phyloP scores from a whole-genome alignment of 768 basidiomycete species.

The Naganishia onofrii region DNA sequence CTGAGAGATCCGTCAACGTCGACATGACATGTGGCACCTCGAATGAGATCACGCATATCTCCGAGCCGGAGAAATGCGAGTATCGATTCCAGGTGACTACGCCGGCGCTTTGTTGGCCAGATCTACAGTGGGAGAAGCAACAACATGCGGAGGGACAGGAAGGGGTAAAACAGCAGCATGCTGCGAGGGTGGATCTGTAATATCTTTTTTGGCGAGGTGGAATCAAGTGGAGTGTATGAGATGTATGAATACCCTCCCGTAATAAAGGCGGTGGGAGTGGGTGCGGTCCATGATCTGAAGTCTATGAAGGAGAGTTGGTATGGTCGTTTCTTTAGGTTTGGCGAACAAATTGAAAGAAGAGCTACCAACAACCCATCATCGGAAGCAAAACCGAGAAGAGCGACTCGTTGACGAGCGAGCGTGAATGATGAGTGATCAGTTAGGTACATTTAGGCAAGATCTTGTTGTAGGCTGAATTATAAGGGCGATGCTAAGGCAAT shows the following conservation, averaged over 20 bases:
- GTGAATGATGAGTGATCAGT: not conserved
- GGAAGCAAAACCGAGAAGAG: not conserved
- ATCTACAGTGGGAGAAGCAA: constrained; percentile 4
- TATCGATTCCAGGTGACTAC: constrained; percentile 81
- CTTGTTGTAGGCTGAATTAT: no score
- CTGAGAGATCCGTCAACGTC: constrained; percentile 76
- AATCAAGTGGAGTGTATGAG: not conserved
- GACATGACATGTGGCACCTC: constrained; percentile 79
- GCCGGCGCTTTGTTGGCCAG: constrained; percentile 69
- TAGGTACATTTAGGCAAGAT: not conserved
- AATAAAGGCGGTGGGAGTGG: no score
- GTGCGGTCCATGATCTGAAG: no score
- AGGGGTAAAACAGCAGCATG: not conserved
- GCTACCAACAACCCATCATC: no score
- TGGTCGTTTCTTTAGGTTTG: no score
- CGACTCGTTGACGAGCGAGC: no score
- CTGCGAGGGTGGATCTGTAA: not conserved
- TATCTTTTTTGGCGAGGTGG: not conserved
- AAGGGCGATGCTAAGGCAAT: no score
- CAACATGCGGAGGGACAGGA: not conserved
- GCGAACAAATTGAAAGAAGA: no score
- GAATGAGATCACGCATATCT: constrained; percentile 71
- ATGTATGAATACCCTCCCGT: no score
- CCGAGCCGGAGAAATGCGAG: constrained; percentile 94
- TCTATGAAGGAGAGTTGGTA: no score